Evolutionary conservation across 1,284 basidiomycete genomes (phyloP).

Genomic region (Puccinia brachypodii): DNA sequence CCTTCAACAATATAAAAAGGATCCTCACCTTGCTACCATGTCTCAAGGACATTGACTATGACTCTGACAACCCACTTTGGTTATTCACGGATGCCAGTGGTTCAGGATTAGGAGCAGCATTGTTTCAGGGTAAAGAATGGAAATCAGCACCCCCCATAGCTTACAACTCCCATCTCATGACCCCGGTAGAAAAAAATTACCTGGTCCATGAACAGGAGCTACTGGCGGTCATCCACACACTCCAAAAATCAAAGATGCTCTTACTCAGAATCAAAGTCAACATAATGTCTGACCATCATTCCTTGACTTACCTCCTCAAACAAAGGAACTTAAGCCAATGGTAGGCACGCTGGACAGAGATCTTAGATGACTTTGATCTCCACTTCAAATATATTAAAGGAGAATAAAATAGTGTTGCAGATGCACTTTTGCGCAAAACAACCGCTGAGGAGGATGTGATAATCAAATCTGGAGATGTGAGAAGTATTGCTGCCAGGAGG

Average conservation of each 20-base stretch:
- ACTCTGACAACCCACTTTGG: neutral
- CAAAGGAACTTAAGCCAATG: neutral
- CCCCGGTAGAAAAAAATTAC: neutral
- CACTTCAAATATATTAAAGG: neutral
- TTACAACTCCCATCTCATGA: neutral
- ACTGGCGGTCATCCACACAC: neutral
- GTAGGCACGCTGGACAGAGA: neutral
- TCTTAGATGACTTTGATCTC: neutral
- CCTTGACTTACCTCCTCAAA: neutral
- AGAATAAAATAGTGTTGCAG: neutral
- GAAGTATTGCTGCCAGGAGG: neutral
- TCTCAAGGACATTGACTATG: neutral
- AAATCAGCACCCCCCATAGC: neutral
- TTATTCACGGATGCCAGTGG: neutral
- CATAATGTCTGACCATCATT: neutral
- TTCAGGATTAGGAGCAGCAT: neutral
- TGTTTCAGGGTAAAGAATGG: slow-evolving; percentile 13
- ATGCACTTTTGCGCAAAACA: neutral
- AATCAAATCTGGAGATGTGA: neutral
- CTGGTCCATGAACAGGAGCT: slow-evolving; percentile 6
- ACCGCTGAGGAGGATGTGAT: neutral
- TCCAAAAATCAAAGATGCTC: neutral
- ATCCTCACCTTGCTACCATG: neutral
- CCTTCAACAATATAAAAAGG: neutral
- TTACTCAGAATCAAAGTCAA: too few species aligned